Conservation (phyloP, 2,329 filamentous ascomycete species). For the Neonectria sp. region DNA sequence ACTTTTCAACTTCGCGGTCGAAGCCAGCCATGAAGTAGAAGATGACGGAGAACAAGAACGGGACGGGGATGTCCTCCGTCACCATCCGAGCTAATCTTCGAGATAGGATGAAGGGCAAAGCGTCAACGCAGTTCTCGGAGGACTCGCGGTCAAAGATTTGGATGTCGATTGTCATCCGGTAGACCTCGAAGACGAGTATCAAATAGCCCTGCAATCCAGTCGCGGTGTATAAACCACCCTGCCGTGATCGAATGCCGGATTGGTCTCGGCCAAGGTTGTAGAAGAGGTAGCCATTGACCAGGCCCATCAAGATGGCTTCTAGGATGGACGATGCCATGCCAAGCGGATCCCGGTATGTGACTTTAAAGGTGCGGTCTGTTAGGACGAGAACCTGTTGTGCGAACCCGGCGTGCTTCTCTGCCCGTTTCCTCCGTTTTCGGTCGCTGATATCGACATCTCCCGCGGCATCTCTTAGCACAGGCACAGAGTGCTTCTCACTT, state of each 20-base stretch:
- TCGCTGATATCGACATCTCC: slow-evolving; percentile 10
- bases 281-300: slow-evolving; percentile 83
- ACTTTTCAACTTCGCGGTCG: slow-evolving; percentile 72
- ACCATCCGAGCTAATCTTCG: slow-evolving; percentile 77
- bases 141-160: slow-evolving; percentile 83
- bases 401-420: slow-evolving; percentile 68
- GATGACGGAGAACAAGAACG: slow-evolving; percentile 78
- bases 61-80: slow-evolving; percentile 81
- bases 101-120: slow-evolving; percentile 79
- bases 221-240: slow-evolving; percentile 81
- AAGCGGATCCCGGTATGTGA: slow-evolving; percentile 83
- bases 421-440: slow-evolving; percentile 39
- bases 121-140: slow-evolving; percentile 79
- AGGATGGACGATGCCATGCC: slow-evolving; percentile 80
- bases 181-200: slow-evolving; percentile 82
- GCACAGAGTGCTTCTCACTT: slow-evolving; percentile 47
- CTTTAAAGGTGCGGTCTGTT: slow-evolving; percentile 78
- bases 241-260: slow-evolving; percentile 79
- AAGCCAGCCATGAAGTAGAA: slow-evolving; percentile 87
- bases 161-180: slow-evolving; percentile 82
- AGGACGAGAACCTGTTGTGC: slow-evolving; percentile 75
- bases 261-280: slow-evolving; percentile 75
- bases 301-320: slow-evolving; percentile 79
- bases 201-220: slow-evolving; percentile 83
- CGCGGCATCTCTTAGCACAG: slow-evolving; percentile 30